Evolutionary conservation across 2,329 filamentous ascomycete genomes (phyloP), one percentile per base, ranked within the genome.

Genomic region (Colletotrichum shisoi): DNA sequence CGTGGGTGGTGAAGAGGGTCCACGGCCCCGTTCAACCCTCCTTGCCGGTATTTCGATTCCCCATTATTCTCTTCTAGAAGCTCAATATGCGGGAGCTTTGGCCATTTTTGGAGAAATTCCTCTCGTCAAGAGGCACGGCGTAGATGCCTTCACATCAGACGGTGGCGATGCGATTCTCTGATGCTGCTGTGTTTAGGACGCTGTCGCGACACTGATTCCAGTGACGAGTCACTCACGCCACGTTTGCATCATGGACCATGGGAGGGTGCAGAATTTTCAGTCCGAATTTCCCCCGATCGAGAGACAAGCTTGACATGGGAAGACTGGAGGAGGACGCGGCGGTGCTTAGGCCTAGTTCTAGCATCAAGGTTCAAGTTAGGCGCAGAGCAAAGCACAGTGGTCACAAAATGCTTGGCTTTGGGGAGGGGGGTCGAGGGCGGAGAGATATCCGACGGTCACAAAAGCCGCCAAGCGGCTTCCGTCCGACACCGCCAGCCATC

Each of bases 31-130:
- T 70, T 62, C 60, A 64, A 68, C 67, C 69, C 69, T 70, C 68
- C 63, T 67, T 60, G 53, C 60, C 59, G 69, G 67, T 68, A 69
- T 62, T 68, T 61, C 46, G 54, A 56, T 63, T 62, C 65, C 56
- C 69, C 69, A 70, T 69, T 70, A 44, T 67, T 69, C 52, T 34
- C 51, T 70, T 70, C 69, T 67, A 70, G 69, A 70, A 70, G 67
- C 56, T 42, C 61, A 58, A 34, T 52, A 69, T 69, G 34, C 37
- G 40, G 57, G 45, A 70, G 68, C 68, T 70, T 69, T 70, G 68
- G 68, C 68, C 68, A 68, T 68, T 56, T 63, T 52, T 64, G 27
- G 45, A 69, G 52, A 53, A 19, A 4, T 31, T 56, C 51, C 13
- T 61, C 51, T 59, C 24, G 34, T 46, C 54, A 52, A 57, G 49